These are phyloP conservation scores for Monosporascus sp. DNA, from an alignment of 2,329 filamentous ascomycete species.

Conservation along the genomic window DNA sequence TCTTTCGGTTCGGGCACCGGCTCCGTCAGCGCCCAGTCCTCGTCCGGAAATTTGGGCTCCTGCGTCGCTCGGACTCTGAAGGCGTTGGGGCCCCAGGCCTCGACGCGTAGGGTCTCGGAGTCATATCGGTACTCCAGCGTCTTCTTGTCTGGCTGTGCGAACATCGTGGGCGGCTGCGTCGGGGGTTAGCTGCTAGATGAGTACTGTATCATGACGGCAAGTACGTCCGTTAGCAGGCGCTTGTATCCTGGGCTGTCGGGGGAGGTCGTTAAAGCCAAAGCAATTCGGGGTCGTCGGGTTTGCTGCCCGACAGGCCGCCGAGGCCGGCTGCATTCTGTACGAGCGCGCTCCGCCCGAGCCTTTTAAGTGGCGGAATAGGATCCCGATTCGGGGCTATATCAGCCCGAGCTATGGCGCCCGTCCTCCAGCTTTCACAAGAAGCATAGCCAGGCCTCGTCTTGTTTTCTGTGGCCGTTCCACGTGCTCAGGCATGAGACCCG, in stretches of 20 bases:
- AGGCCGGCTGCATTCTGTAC: not conserved
- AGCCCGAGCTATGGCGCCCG: no score
- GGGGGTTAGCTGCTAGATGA: not conserved
- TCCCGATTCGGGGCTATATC: no score
- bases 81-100: constrained; percentile 43
- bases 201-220: not conserved
- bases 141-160: constrained; percentile 3
- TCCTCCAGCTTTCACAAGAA: no score
- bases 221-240: no score
- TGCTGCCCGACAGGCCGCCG: not conserved
- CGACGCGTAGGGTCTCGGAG: constrained; percentile 41
- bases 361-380: not conserved
- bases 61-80: constrained; percentile 43
- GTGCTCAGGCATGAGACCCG: no score
- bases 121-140: constrained; percentile 25
- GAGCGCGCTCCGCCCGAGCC: not conserved
- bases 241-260: not conserved
- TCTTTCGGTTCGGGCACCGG: constrained; percentile 9
- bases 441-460: no score
- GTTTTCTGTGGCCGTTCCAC: no score
- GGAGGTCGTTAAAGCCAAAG: not conserved
- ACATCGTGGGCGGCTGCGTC: constrained; percentile 3
- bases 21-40: constrained; percentile 36
- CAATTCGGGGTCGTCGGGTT: not conserved
- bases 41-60: constrained; percentile 24